Conservation (phyloP, 192 early-diverging fungal species). For the Podila verticillata region DNA sequence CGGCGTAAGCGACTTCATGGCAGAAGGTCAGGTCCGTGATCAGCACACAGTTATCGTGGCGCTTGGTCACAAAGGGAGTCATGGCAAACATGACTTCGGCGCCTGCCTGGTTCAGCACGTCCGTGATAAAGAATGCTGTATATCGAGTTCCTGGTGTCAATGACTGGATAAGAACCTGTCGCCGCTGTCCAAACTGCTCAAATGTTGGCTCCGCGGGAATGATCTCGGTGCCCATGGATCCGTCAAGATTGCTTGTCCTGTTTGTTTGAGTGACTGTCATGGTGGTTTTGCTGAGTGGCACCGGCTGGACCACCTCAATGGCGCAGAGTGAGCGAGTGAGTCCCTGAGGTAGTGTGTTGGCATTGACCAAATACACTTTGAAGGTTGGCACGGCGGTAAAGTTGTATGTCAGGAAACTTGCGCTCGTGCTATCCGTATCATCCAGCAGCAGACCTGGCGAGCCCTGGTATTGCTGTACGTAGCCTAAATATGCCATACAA, state of each 20-base stretch:
- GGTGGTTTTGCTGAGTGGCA: slow-evolving; percentile 35
- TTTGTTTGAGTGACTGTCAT: slow-evolving; percentile 50
- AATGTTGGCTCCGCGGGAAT: slow-evolving; percentile 49
- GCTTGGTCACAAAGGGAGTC: slow-evolving; percentile 29
- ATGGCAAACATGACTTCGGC: slow-evolving; percentile 28
- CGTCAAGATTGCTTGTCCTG: slow-evolving; percentile 44
- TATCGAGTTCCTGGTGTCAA: slow-evolving; percentile 53
- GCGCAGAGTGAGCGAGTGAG: slow-evolving; percentile 62
- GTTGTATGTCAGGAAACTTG: slow-evolving; percentile 47
- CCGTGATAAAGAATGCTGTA: slow-evolving; percentile 52
- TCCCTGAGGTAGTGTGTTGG: slow-evolving; percentile 26
- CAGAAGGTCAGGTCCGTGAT: slow-evolving; percentile 62
- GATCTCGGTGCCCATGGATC: slow-evolving; percentile 36
- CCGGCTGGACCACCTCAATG: slow-evolving; percentile 42
- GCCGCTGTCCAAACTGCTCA: slow-evolving; percentile 24
- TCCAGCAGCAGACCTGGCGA: slow-evolving; percentile 41
- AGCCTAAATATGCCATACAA: slow-evolving; percentile 7
- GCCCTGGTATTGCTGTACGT: slow-evolving; percentile 21
- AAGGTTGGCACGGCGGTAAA: slow-evolving; percentile 36
- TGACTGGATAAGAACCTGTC: slow-evolving; percentile 29
- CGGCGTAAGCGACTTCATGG: slow-evolving; percentile 63
- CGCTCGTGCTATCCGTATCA: slow-evolving; percentile 49
- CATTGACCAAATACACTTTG: slow-evolving; percentile 25
- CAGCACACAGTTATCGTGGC: slow-evolving; percentile 56
- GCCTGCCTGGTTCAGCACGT: slow-evolving; percentile 31